Conservation (phyloP, 108 stramenopile genomes). For the Stephanodiscus triporus region DNA sequence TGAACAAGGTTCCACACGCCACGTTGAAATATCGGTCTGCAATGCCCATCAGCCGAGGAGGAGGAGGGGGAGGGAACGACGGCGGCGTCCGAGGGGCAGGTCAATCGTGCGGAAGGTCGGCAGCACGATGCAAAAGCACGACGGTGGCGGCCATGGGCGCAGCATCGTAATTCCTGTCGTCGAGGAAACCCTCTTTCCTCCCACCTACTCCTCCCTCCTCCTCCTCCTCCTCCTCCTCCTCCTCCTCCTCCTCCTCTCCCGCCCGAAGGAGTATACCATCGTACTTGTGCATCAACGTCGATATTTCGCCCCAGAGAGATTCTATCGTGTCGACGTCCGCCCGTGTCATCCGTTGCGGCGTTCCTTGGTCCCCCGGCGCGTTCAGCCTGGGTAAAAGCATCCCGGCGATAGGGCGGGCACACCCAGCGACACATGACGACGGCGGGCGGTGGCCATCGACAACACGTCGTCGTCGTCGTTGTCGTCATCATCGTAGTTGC, state of each 20-base stretch:
- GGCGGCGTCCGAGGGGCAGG: no score
- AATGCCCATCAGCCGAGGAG: neutral
- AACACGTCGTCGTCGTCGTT: constrained; percentile 16
- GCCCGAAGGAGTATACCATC: no score
- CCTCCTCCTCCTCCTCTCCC: constrained; percentile 11
- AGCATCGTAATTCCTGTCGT: constrained; percentile 20
- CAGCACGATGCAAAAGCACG: constrained; percentile 58
- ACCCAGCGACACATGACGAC: constrained; percentile 34
- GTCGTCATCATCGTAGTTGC: neutral
- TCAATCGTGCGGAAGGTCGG: constrained; percentile 52
- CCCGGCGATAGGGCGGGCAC: constrained; percentile 44
- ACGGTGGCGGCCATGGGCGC: constrained; percentile 59
- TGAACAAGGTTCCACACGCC: constrained; percentile 64
- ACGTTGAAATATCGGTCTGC: constrained; percentile 41
- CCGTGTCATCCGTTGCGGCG: no score
- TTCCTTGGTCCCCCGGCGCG: neutral
- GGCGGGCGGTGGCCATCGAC: no score
- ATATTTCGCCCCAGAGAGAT: no score
- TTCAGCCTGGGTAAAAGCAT: constrained; percentile 45
- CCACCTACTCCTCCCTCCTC: no score
- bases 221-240: no score
- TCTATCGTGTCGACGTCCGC: no score
- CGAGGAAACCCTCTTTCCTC: constrained; percentile 10
- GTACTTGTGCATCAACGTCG: no score
- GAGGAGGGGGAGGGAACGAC: neutral